Percentiles rank a stretch among this genome's conserved stretches.
phyloP scores from a whole-genome alignment of 768 basidiomycete species.

The Boletus patriciae region DNA sequence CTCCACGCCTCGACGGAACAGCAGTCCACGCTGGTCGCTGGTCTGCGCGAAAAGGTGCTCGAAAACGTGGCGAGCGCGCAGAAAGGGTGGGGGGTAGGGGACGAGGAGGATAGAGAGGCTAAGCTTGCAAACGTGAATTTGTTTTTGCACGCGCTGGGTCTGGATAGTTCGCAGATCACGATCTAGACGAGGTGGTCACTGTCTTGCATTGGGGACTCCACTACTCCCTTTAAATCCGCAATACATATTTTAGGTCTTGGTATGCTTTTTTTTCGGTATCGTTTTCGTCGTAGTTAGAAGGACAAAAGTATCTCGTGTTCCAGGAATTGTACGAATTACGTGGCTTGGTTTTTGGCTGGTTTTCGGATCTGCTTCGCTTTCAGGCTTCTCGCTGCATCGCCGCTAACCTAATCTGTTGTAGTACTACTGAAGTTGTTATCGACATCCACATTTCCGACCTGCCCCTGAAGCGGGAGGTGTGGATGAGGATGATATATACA shows the following conservation, averaged over 20 bases:
- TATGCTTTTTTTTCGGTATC: slow-evolving; percentile 3
- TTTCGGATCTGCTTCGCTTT: not conserved
- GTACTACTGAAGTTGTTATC: too few species aligned
- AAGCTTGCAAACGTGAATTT: slow-evolving; percentile 93
- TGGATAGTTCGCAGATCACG: slow-evolving; percentile 72
- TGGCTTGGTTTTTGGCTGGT: slow-evolving; percentile 7
- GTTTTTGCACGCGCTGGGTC: slow-evolving; percentile 77
- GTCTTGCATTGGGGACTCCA: too few species aligned
- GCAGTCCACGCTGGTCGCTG: slow-evolving; percentile 82
- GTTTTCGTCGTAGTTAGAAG: slow-evolving; percentile 15
- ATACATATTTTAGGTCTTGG: slow-evolving; percentile 4
- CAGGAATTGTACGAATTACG: slow-evolving; percentile 20
- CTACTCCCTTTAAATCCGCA: not conserved
- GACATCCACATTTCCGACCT: too few species aligned
- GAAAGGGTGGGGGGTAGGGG: slow-evolving; percentile 63
- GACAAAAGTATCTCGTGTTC: slow-evolving; percentile 21
- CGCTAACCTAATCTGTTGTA: too few species aligned
- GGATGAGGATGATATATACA: too few species aligned
- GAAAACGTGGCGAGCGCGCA: slow-evolving; percentile 82
- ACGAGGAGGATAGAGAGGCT: slow-evolving; percentile 71
- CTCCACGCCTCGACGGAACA: slow-evolving; percentile 82
- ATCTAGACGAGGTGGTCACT: slow-evolving; percentile 24
- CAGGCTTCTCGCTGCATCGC: too few species aligned
- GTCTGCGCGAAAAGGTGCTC: slow-evolving; percentile 89
- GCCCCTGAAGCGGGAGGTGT: too few species aligned